Conservation (phyloP, 768 basidiomycete species). For the Boletellus ananiceps region DNA sequence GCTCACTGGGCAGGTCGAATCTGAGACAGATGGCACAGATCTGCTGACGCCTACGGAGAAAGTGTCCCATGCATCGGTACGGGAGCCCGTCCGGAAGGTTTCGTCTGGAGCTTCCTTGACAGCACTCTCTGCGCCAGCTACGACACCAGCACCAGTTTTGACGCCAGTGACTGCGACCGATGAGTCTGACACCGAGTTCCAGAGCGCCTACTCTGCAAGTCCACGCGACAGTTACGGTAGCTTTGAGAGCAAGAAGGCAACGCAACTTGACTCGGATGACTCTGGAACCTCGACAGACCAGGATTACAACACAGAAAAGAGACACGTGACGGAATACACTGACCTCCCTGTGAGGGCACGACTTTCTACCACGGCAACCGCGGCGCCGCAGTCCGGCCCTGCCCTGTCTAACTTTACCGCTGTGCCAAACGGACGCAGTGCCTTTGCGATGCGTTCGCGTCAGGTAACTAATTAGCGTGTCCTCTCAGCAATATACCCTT, state of each 20-base stretch:
- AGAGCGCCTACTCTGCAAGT: constrained; percentile 78
- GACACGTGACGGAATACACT: constrained; percentile 31
- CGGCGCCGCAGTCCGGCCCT: constrained; percentile 40
- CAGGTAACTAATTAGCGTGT: constrained; percentile 17
- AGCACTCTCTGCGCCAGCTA: constrained; percentile 21
- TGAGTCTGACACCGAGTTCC: constrained; percentile 82
- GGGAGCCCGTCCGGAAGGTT: constrained; percentile 29
- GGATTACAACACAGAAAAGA: constrained; percentile 26
- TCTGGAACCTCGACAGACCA: constrained; percentile 29
- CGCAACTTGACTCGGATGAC: constrained; percentile 27
- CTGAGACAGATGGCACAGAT: constrained; percentile 24
- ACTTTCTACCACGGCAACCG: constrained; percentile 50
- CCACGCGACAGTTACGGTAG: constrained; percentile 64
- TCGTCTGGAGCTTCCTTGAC: constrained; percentile 30
- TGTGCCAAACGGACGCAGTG: constrained; percentile 20
- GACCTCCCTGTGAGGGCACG: constrained; percentile 47
- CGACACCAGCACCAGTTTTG: constrained; percentile 34
- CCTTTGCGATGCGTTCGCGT: constrained; percentile 20
- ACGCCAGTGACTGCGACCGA: constrained; percentile 47
- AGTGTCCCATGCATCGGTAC: constrained; percentile 6
- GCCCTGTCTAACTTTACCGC: constrained; percentile 40
- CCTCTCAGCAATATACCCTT: constrained; percentile 28
- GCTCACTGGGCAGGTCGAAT: constrained; percentile 40
- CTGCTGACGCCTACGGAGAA: constrained; percentile 31
- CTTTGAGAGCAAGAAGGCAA: constrained; percentile 29